Base-by-base conservation (phyloP, 169 alveolate species). In the Besnoitia besnoiti region DNA sequence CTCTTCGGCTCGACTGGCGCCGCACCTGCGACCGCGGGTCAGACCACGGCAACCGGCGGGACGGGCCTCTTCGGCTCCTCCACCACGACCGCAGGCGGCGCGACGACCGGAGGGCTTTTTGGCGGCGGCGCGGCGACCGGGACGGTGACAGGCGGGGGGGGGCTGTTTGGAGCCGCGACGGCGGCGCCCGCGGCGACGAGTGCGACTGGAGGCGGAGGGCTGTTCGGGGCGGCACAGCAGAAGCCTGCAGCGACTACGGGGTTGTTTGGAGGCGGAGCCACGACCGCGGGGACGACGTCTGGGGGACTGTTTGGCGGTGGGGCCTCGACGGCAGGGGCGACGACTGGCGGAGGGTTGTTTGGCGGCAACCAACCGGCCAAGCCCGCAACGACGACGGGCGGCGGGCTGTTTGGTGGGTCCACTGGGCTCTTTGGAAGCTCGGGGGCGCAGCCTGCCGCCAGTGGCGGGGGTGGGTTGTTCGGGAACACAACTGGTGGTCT, bases 191-290 rank as follows among this genome's bases (percentile, higher is more conserved):
- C 42, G 19, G 12, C 55, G 40, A 42, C 59, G 44, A 42, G 40
- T 55, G 59, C 44, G 4, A 37, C 55, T 19, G 87, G 87, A 8
- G 80, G 44, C 39, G 80, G 80, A 8, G 80, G 80, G 80, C 49
- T 42, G 33, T 77, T 77, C 59, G 59, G 59, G 5, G 61, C 30
- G 55, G 37, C 59, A 4, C n/a, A 19, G 55, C 87, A 77, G 61
- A 77, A 42, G 61, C 39, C 49, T 30, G 87, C 87, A n/a, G 55
- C 59, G n/a, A 42, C 87, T 27, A 73, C 82, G 46, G 55, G 61
- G n/a, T 39, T 77, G 87, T 77, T 73, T 14, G 87, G 87, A 10
- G 55, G 61, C 59, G 87, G 87, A 16, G 30, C 87, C 7, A 55
- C 87, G 37, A 12, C 87, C n/a, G 87, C 61, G 27, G 87, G 87